These are phyloP conservation scores for Dioszegia aurantiaca DNA, from an alignment of 768 basidiomycete species.

Conservation along the genomic window DNA sequence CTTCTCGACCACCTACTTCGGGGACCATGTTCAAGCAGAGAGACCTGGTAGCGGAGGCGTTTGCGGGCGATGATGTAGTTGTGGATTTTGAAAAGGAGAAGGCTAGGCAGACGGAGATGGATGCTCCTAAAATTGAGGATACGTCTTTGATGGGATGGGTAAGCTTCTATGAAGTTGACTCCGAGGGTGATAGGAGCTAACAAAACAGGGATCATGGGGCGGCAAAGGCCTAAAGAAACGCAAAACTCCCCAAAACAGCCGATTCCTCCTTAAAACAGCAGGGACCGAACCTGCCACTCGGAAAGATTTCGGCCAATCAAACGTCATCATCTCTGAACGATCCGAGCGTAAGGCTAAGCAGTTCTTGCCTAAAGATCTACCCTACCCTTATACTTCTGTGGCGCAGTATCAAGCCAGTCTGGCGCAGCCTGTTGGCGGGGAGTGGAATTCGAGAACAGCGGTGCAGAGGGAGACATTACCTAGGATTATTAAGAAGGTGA, in stretches of 20 bases:
- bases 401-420: conserved; percentile 87
- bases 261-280: conserved; percentile 72
- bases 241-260: conserved; percentile 58
- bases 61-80: conserved; percentile 95
- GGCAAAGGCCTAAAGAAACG: conserved; percentile 66
- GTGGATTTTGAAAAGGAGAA: conserved; percentile 88
- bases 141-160: conserved; percentile 95
- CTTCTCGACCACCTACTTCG: conserved; percentile 54
- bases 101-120: conserved; percentile 72
- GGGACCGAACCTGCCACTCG: conserved; percentile 76
- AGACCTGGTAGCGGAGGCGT: conserved; percentile 88
- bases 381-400: conserved; percentile 88
- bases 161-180: too few species aligned
- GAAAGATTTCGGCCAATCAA: conserved; percentile 75
- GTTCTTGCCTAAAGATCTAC: conserved; percentile 85
- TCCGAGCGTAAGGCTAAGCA: conserved; percentile 89
- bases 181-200: conserved; percentile 8
- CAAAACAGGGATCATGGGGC: conserved; percentile 79
- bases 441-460: conserved; percentile 83
- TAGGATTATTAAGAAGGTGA: conserved; percentile 79
- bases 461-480: conserved; percentile 69
- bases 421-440: conserved; percentile 74
- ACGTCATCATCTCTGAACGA: conserved; percentile 94
- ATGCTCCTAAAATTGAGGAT: conserved; percentile 84
- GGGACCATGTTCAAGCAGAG: conserved; percentile 70